Percentiles rank a stretch among this genome's conserved stretches.
phyloP scores from a whole-genome alignment of 768 basidiomycete genomes.

The Termitomyces titanicus region DNA sequence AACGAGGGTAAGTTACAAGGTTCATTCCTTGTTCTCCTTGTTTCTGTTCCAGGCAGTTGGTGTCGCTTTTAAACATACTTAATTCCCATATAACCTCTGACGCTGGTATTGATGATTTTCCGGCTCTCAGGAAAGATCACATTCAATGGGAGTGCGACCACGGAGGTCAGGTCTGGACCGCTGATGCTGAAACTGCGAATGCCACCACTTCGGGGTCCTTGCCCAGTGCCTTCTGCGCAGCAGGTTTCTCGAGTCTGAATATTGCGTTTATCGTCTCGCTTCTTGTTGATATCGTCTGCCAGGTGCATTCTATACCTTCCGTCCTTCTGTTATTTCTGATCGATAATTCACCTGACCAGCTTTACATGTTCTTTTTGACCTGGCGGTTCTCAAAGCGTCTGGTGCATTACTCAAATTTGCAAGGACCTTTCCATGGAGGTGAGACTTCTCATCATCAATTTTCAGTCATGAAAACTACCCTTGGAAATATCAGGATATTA shows the following conservation, averaged over 20 bases:
- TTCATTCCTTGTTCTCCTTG: slow-evolving; percentile 12
- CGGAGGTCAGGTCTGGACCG: slow-evolving; percentile 61
- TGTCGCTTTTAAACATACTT: slow-evolving; percentile 1
- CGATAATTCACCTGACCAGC: slow-evolving; percentile 31
- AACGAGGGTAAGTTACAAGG: slow-evolving; percentile 53
- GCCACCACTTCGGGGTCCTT: slow-evolving; percentile 39
- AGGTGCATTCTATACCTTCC: slow-evolving; percentile 37
- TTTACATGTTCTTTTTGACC: slow-evolving; percentile 74
- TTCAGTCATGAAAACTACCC: slow-evolving; percentile 21
- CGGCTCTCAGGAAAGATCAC: slow-evolving; percentile 51
- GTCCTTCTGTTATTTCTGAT: slow-evolving; percentile 19
- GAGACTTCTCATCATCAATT: slow-evolving; percentile 23
- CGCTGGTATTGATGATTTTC: slow-evolving; percentile 13
- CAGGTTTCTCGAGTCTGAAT: slow-evolving; percentile 58
- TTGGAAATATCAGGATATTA: slow-evolving; percentile 35
- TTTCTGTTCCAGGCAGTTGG: slow-evolving; percentile 2
- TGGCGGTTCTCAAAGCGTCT: slow-evolving; percentile 73
- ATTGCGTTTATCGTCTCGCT: slow-evolving; percentile 63
- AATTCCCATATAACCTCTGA: too few relatives aligned
- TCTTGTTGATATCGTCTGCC: slow-evolving; percentile 62
- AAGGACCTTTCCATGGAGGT: slow-evolving; percentile 63
- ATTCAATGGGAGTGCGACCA: slow-evolving; percentile 73
- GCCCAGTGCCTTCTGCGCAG: slow-evolving; percentile 53
- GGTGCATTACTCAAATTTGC: slow-evolving; percentile 63
- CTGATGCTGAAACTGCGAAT: slow-evolving; percentile 34